Evolutionary conservation across 352 stramenopile species (phyloP), one percentile per base, ranked within the genome.

Genomic region (Elongisporangium undulatum): DNA sequence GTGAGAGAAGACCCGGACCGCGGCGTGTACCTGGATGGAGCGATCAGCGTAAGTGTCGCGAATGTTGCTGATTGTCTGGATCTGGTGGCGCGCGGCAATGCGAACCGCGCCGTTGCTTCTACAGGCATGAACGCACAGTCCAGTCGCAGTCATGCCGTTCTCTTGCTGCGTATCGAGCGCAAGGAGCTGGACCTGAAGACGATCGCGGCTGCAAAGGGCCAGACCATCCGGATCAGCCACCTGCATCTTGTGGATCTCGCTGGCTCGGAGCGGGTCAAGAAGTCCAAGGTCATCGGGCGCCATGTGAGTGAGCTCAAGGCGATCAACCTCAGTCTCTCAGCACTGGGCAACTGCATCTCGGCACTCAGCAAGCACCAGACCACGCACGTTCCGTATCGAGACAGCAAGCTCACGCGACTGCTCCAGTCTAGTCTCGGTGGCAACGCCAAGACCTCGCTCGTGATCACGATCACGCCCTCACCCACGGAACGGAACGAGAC

Each of bases 91-190:
- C 62, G 59, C 2, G 85, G 82, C 16, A 87, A 88, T 22, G 72
- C 67, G 6, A 87, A 93, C 29, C 80, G 90, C 17, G 86, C 81
- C 2, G 87, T 92, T 7, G 87, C 89, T 13, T 80, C 76, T 29
- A 97, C 91, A 0, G 64, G 77, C 38, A 95, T 95, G 84, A 97
- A 97, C 63, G 86, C 79, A 0, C 71, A 92, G 52, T 93, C 75
- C 51, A 95, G 82, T 62, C 85, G 90, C 16, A 95, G 79, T 22
- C 90, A 97, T 62, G 81, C 90, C 9, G 76, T 97, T 21, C 74
- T 97, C 58, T 93, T 89, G 38, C 69, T 97, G 20, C 78, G 82
- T 12, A 63, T 97, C 23, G 84, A 96, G 60, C 84, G 87, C 5
- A 89, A 84, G 29, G 79, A 89, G 54, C 77, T 68, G 15, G 34